phyloP scores from a whole-genome alignment of 2,329 filamentous ascomycete species.

The Leptographium radiaticola region DNA sequence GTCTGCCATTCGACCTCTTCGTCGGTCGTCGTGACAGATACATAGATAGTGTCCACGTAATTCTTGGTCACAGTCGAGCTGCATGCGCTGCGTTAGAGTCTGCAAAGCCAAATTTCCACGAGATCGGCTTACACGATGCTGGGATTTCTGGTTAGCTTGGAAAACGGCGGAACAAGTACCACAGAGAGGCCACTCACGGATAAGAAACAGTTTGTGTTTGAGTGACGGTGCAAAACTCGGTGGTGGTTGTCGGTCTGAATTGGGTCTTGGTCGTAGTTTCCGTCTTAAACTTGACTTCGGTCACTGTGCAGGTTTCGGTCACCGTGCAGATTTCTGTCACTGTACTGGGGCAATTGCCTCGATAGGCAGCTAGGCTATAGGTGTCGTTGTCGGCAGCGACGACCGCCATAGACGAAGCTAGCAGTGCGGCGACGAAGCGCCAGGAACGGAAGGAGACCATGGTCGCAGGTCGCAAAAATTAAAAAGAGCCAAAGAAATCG shows the following conservation, averaged over 20 bases:
- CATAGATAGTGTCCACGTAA: not conserved
- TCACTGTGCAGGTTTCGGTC: constrained; percentile 3
- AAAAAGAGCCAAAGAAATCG: too few relatives aligned
- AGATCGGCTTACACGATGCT: not conserved
- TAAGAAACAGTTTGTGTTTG: not conserved
- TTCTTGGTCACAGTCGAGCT: not conserved
- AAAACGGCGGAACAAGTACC: not conserved
- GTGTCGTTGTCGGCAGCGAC: not conserved
- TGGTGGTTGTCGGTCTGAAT: not conserved
- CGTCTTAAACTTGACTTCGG: constrained; percentile 4
- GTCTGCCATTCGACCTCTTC: not conserved
- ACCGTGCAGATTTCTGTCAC: constrained; percentile 3
- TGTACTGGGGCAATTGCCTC: not conserved
- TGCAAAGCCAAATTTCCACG: not conserved
- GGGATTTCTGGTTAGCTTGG: too few relatives aligned
- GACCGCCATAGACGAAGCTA: not conserved
- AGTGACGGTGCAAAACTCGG: not conserved
- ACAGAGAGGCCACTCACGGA: too few relatives aligned
- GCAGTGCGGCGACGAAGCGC: not conserved
- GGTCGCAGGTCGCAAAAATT: not conserved
- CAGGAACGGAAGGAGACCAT: not conserved
- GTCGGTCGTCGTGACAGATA: not conserved
- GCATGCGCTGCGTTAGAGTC: not conserved
- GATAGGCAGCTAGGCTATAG: not conserved
- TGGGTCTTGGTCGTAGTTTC: not conserved